Evolutionary conservation across 2,329 filamentous ascomycete genomes (phyloP), one percentile per base, ranked within the genome.

Genomic region (Botrytis medusae): DNA sequence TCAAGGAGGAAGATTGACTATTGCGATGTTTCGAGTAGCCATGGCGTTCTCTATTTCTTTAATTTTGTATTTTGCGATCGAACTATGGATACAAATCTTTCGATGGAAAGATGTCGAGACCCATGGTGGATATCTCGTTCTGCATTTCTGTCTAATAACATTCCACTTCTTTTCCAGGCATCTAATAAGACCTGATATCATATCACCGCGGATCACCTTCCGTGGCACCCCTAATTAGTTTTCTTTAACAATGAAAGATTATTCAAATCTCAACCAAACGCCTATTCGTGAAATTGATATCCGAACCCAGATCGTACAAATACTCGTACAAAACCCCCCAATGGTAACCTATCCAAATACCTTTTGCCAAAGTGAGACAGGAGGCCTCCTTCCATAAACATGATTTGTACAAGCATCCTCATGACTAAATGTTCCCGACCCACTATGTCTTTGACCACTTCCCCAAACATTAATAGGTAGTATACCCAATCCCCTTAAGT

Each of bases 401-500:
- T 77, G 76, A 69, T 78, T 77, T 16, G 75, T 68, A 74, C 77
- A 78, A 22, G 77, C 77, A 34, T 71, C 72, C 20, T 74, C 64
- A 22, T 72, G 46, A 9, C 75, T 73, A n/a, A 74, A 74, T 48
- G 29, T 54, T n/a, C 74, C 74, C 25, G 77, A 74, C 18, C 72
- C 62, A 70, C 76, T 78, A 64, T 78, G 77, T n/a, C 67, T 75
- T 62, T 78, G 76, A 18, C 77, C 77, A 72, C 62, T 77, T 25
- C 73, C 74, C 77, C 77, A 78, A n/a, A 78, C 57, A 72, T 78
- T 76, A 37, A 78, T 74, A 1, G 77, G 76, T 32, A 78, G 44
- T 20, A 78, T 70, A 32, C 73, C 75, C 44, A 78, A 12, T 1
- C 77, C 77, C 37, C 73, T 73, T 61, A 76, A 75, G 42, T 76